These are phyloP conservation scores for Aspergillus sp. DNA, from an alignment of 2,329 filamentous ascomycete species.

Conservation along the genomic window DNA sequence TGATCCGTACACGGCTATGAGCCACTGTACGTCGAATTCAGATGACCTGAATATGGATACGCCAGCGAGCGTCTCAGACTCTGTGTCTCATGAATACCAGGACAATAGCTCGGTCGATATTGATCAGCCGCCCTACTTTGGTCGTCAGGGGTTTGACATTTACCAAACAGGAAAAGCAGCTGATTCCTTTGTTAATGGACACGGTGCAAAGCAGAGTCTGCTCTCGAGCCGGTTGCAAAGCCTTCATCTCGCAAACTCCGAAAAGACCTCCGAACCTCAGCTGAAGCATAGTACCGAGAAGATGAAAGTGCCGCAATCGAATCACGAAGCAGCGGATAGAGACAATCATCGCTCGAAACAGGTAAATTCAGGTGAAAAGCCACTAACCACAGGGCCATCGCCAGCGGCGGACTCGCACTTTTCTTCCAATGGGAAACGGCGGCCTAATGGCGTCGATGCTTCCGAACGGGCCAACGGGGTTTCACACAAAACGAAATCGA, in stretches of 20 bases:
- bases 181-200: conserved; percentile 27
- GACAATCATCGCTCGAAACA: conserved; percentile 33
- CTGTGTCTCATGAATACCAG: conserved; percentile 42
- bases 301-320: conserved; percentile 21
- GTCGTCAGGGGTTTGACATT: conserved; percentile 29
- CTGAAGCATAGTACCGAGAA: conserved; percentile 30
- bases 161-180: conserved; percentile 20
- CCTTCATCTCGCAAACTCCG: conserved; percentile 39
- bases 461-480: conserved; percentile 39
- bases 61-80: conserved; percentile 41
- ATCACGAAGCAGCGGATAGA: conserved; percentile 29
- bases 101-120: conserved; percentile 41
- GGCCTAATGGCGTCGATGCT: conserved; percentile 33
- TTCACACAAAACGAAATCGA: conserved; percentile 38
- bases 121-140: conserved; percentile 32
- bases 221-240: conserved; percentile 43
- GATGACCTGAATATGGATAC: conserved; percentile 42
- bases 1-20: conserved; percentile 40
- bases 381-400: conserved; percentile 25
- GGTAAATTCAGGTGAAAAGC: conserved; percentile 28
- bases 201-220: conserved; percentile 33
- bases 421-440: conserved; percentile 35
- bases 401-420: conserved; percentile 34
- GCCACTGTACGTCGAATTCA: conserved; percentile 45
- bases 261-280: conserved; percentile 30